Evolutionary conservation across 192 early-diverging fungal species (phyloP).

Genomic region (Backusella macrospora): DNA sequence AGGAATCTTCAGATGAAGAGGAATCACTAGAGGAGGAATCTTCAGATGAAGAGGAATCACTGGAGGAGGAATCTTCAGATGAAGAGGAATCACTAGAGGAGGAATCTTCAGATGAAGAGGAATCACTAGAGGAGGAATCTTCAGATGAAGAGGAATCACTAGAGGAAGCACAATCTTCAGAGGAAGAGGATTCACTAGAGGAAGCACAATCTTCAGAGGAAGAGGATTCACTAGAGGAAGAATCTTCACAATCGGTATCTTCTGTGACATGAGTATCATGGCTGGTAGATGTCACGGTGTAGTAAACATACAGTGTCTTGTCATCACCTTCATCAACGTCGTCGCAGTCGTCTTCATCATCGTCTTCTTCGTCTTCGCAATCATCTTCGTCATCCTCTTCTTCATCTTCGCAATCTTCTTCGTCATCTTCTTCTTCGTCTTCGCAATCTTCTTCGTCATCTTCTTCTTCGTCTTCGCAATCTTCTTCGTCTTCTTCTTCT

Average conservation of each 20-base stretch:
- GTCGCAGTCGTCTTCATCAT: background rate
- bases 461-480: slow-evolving; percentile 20
- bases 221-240: too few species aligned
- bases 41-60: background rate
- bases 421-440: background rate
- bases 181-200: too few species aligned
- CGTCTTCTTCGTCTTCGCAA: slow-evolving; percentile 27
- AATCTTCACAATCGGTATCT: slow-evolving; percentile 8
- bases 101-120: too few species aligned
- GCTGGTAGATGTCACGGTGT: slow-evolving; percentile 5
- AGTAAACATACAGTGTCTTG: slow-evolving; percentile 13
- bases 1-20: too few species aligned
- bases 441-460: slow-evolving; percentile 9
- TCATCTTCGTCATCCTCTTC: slow-evolving; percentile 14
- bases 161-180: too few species aligned
- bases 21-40: too few species aligned
- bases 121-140: background rate
- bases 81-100: too few species aligned
- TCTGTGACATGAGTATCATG: background rate
- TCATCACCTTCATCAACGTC: background rate
- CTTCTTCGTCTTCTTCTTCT: background rate
- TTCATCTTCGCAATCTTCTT: too few species aligned
- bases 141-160: too few species aligned
- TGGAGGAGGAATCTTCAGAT: background rate
- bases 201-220: too few species aligned